Base-by-base conservation (phyloP, 345 rosid species). In the Nasturtium officinale region DNA sequence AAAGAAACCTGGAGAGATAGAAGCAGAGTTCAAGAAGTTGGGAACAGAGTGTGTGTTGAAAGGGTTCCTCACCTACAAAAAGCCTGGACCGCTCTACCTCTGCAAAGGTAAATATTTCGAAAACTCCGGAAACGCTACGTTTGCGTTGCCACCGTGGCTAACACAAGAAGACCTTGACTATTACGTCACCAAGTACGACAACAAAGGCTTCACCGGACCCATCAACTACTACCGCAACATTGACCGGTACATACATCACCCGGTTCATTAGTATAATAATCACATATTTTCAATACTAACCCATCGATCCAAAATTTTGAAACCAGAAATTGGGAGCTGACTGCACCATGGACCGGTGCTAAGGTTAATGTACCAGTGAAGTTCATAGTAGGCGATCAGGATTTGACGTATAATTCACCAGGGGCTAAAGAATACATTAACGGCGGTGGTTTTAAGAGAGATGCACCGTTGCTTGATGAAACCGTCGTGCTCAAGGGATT, bases 221-320 rank as follows among this genome's bases (percentile, higher is more conserved):
- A 60, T 94, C 15, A 94, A 94, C 85, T 91, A 89, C 81, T 94
- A 94, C 79, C 82, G 97, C 61, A 83, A 82, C 51, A 15, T 87
- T 63, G 80, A 89, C 67, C 64, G 79, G 97, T 89, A 85, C 30
- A 82, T 65, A 18, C 9, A 15, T 42, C 32, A 55, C 16, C 55
- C 45, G 35, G 61, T 58, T 20, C 50, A 45, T 3, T 7, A 5
- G 9, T 35, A 38, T 33, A 33, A 28, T 69, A 28, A 28, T 69
- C 59, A 16, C 13, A 6, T 0, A 15, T 57, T 43, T 5, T 28
- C 21, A 65, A 12, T 9, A 11, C 20, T 35, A 35, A 55, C 52
- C 7, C 5, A 40, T 13, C 15, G 29, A 15, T 38, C 2, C 20
- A 42, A 15, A 6, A 3, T 48, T 15, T 2, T 23, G 25, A 20